These are phyloP conservation scores for Cryptosporidium parvum DNA, from an alignment of 169 alveolate genomes.

Conservation along the genomic window DNA sequence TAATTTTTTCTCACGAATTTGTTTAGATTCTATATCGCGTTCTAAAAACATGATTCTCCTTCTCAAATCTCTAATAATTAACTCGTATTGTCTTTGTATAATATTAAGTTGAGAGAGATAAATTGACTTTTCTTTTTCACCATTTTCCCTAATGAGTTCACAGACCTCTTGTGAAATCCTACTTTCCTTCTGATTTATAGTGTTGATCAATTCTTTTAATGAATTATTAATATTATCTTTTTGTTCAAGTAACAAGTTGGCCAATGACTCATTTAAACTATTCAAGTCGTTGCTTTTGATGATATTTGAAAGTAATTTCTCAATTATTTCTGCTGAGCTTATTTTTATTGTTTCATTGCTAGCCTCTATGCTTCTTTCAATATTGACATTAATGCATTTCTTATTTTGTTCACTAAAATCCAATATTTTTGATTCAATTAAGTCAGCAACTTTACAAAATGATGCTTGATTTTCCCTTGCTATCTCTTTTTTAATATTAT, in stretches of 20 bases:
- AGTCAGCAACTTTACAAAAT: neutral
- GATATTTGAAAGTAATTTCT: neutral
- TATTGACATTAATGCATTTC: conserved; percentile 3
- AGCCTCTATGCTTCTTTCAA: conserved; percentile 12
- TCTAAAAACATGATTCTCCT: conserved; percentile 22
- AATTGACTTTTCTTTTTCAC: conserved; percentile 18
- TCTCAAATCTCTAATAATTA: conserved; percentile 65
- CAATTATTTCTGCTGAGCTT: conserved; percentile 12
- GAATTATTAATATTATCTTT: neutral
- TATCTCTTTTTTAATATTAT: conserved; percentile 22
- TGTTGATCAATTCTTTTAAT: neutral
- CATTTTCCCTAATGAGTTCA: neutral
- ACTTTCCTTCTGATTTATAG: conserved; percentile 1
- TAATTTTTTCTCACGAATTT: conserved; percentile 28
- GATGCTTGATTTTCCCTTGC: neutral
- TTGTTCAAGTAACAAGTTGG: neutral
- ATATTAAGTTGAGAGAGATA: conserved; percentile 12
- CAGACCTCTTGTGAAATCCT: neutral
- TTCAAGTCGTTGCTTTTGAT: neutral
- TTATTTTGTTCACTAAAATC: conserved; percentile 25
- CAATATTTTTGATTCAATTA: conserved; percentile 15
- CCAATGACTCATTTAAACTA: neutral
- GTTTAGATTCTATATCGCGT: conserved; percentile 17
- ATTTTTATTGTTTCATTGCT: neutral
- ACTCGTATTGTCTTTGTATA: conserved; percentile 59